These are phyloP conservation scores for Gastrolobium bilobum DNA, from an alignment of 306 rosid genomes.

Conservation along the genomic window DNA sequence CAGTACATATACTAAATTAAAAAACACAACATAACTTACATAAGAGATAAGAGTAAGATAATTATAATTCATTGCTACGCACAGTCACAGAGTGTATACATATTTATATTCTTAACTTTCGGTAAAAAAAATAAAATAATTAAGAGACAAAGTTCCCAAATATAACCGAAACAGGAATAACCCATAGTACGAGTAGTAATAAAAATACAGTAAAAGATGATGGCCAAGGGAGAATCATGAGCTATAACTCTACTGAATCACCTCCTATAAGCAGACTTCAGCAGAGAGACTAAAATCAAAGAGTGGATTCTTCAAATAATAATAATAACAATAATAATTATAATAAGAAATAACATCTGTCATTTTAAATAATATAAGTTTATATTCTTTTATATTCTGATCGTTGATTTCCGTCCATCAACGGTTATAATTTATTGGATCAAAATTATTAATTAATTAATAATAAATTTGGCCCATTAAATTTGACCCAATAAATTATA, in stretches of 20 bases:
- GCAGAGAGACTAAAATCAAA: conserved; percentile 16
- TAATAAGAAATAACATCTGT: too few relatives aligned
- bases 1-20: conserved; percentile 19
- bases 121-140: not conserved
- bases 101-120: conserved; percentile 25
- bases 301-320: not conserved
- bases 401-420: too few relatives aligned
- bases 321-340: too few relatives aligned
- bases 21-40: conserved; percentile 17
- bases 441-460: too few relatives aligned
- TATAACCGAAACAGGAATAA: not conserved
- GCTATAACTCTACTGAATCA: conserved; percentile 21
- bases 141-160: conserved; percentile 1
- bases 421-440: too few relatives aligned
- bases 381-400: too few relatives aligned
- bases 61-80: conserved; percentile 20
- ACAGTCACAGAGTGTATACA: conserved; percentile 15
- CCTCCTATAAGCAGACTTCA: conserved; percentile 15
- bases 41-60: not conserved
- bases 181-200: not conserved
- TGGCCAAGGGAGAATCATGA: not conserved
- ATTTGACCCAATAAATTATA: too few relatives aligned
- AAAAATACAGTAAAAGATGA: not conserved
- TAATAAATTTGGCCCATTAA: too few relatives aligned
- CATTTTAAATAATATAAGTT: too few relatives aligned